Evolutionary conservation across 495 filamentous ascomycete genomes (phyloP), one percentile per base, ranked within the genome.

Genomic region (Polyplosphaeria fusca): DNA sequence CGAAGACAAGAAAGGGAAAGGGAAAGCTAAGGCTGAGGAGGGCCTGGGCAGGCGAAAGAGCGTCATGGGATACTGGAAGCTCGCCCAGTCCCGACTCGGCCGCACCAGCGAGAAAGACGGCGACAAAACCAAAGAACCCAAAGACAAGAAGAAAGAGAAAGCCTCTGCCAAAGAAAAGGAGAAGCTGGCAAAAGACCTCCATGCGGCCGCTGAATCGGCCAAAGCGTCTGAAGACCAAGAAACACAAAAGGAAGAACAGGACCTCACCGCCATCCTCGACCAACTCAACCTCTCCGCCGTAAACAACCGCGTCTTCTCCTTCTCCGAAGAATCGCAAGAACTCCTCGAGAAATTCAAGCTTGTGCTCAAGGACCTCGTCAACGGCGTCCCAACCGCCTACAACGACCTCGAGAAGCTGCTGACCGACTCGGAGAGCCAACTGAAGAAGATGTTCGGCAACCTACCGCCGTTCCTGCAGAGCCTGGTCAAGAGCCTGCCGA

Each of bases 381-480:
- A 89, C 68, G 92, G 92, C 47, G 92, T 87, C 5, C 92, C 92
- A 22, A 94, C 91, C 0, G 93, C 93, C 13, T 96, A 94, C 68
- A 80, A 86, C 65, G 93, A 98, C 71, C 83, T 98, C 11, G 82
- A 88, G 24, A 73, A 78, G 61, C 83, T 98, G 14, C 76, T 98
- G 27, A 88, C 87, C 13, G 86, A 88, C 67, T 85, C 83, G 19
- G 88, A 93, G 64, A 79, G 80, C 38, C 81, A 86, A 51, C 74
- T 97, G 1, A 80, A 85, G 58, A 80, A 87, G 53, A 85, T 85
- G 32, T 97, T 86, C 73, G 81, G 85, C 9, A 75, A 82, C 47
- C 80, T 96, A n/a, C 92, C 92, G 0, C 70, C 74, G 0, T 86
- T 85, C 51, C 73, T 96, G n/a, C 85, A 95, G 74, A 91, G 88